Evolutionary conservation across 140 eudicot species (phyloP).

Genomic region (Bidens hawaiensis): DNA sequence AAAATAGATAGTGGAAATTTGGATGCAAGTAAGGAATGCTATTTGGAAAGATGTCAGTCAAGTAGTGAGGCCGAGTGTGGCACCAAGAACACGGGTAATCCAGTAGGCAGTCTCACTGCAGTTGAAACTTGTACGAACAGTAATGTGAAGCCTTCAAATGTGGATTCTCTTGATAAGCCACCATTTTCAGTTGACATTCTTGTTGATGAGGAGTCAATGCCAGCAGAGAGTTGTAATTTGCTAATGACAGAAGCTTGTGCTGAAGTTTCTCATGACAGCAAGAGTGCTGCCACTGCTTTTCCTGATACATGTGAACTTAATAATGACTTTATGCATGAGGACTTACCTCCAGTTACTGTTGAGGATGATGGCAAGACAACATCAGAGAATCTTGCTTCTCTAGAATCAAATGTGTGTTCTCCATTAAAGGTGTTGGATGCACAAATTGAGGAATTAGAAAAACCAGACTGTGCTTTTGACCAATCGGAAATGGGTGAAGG

Average conservation of each 20-base stretch:
- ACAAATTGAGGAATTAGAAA: neutral
- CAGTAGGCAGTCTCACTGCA: slow-evolving; percentile 6
- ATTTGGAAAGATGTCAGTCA: neutral
- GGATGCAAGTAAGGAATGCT: slow-evolving; percentile 1
- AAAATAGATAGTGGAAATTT: neutral
- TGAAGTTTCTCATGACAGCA: slow-evolving; percentile 7
- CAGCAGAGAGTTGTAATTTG: neutral
- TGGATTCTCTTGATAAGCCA: neutral
- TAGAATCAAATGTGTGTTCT: neutral
- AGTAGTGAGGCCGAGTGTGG: neutral
- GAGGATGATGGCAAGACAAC: slow-evolving; percentile 2
- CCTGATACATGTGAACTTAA: neutral
- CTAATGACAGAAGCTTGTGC: neutral
- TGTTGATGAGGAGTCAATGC: neutral
- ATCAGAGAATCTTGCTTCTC: slow-evolving; percentile 1
- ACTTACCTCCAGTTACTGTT: slow-evolving; percentile 1
- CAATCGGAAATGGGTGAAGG: neutral
- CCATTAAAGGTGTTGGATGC: neutral
- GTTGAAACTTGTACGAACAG: neutral
- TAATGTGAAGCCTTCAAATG: neutral
- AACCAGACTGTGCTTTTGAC: neutral
- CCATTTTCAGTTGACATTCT: neutral
- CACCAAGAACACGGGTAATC: neutral
- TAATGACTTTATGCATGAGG: neutral
- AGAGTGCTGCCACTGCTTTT: neutral